These are phyloP conservation scores for Tricholoma sp. DNA, from an alignment of 768 basidiomycete species.

Conservation along the genomic window DNA sequence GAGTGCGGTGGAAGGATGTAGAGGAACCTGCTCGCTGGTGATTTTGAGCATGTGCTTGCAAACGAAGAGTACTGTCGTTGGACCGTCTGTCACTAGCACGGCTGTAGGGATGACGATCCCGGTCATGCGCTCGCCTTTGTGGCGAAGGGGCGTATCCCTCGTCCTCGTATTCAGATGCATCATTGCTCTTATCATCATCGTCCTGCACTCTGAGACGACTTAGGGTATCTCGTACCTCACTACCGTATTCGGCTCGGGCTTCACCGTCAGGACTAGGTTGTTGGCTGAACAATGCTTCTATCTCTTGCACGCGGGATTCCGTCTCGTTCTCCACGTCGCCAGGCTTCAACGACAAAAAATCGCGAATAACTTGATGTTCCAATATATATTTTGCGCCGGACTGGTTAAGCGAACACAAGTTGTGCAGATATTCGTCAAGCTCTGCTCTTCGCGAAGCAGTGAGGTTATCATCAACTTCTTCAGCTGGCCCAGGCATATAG, in stretches of 20 bases:
- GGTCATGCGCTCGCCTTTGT: slow-evolving; percentile 31
- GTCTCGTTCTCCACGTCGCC: slow-evolving; percentile 78
- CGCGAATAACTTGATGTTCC: slow-evolving; percentile 72
- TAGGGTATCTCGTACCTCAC: slow-evolving; percentile 46
- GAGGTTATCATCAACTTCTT: slow-evolving; percentile 76
- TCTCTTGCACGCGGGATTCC: slow-evolving; percentile 53
- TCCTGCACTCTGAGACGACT: slow-evolving; percentile 43
- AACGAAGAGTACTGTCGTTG: slow-evolving; percentile 35
- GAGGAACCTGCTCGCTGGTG: slow-evolving; percentile 49
- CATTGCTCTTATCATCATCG: slow-evolving; percentile 41
- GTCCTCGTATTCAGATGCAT: slow-evolving; percentile 65
- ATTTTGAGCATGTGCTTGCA: slow-evolving; percentile 39
- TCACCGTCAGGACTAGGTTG: slow-evolving; percentile 15
- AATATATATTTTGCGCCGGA: slow-evolving; percentile 74
- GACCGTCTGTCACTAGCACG: slow-evolving; percentile 29
- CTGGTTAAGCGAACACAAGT: slow-evolving; percentile 67
- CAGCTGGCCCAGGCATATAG: slow-evolving; percentile 94
- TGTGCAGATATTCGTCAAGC: slow-evolving; percentile 83
- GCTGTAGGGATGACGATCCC: slow-evolving; percentile 34
- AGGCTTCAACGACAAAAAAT: slow-evolving; percentile 79
- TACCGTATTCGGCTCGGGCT: slow-evolving; percentile 30
- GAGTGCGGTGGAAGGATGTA: slow-evolving; percentile 38
- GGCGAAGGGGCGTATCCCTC: slow-evolving; percentile 46
- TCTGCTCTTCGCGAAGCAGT: slow-evolving; percentile 78
- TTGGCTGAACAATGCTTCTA: slow-evolving; percentile 46